These are phyloP conservation scores for Arctium minus DNA, from an alignment of 129 eudicot species.

Conservation along the genomic window DNA sequence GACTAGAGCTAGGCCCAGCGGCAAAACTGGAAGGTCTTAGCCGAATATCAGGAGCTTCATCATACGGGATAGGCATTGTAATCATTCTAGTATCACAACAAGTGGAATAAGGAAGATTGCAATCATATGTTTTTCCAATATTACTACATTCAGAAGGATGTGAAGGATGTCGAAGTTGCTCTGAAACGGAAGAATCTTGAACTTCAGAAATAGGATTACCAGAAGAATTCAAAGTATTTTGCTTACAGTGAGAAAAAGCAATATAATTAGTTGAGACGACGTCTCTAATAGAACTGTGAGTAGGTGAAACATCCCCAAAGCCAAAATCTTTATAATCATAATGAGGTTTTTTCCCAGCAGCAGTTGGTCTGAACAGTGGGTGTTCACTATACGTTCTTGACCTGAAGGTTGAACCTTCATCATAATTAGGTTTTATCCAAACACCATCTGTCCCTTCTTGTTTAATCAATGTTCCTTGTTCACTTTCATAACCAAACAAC, in stretches of 20 bases:
- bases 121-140: background rate
- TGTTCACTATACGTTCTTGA: background rate
- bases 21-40: slow-evolving; percentile 16
- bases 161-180: background rate
- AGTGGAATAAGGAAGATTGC: slow-evolving; percentile 1
- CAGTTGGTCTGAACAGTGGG: background rate
- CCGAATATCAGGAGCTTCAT: slow-evolving; percentile 27
- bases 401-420: background rate
- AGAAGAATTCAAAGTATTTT: slow-evolving; percentile 5
- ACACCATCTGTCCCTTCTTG: background rate
- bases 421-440: background rate
- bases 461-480: slow-evolving; percentile 8
- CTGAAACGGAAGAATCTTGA: background rate
- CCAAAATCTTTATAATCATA: slow-evolving; percentile 11
- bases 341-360: background rate
- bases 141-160: background rate
- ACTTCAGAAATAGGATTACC: slow-evolving; percentile 12
- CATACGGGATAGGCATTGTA: slow-evolving; percentile 28
- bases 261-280: slow-evolving; percentile 9
- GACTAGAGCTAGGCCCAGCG: slow-evolving; percentile 15
- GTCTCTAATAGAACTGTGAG: background rate
- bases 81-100: slow-evolving; percentile 23
- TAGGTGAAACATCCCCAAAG: slow-evolving; percentile 6
- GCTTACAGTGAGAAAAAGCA: slow-evolving; percentile 5
- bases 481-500: slow-evolving; percentile 13